Conservation (phyloP, 2,329 filamentous ascomycete species). For the Fusarium pseudoanthophilum region DNA sequence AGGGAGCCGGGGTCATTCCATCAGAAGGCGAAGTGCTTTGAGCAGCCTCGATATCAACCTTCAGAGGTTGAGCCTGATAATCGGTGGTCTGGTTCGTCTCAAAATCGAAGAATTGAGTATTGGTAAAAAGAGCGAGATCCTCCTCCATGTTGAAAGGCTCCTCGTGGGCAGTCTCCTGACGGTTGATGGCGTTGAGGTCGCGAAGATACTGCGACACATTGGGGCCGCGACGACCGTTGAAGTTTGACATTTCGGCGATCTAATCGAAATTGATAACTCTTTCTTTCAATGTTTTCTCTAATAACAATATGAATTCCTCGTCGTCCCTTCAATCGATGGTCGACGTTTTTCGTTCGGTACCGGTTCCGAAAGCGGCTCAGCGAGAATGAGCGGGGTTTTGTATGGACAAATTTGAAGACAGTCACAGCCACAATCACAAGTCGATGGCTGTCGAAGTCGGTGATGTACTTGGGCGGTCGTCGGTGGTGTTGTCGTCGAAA, state of each 20-base stretch:
- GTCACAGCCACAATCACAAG: constrained; percentile 4
- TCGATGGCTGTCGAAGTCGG: constrained; percentile 1
- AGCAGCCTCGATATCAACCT: constrained; percentile 53
- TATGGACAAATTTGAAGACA: constrained; percentile 37
- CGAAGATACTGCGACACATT: constrained; percentile 93
- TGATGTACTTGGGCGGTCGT: constrained; percentile 1
- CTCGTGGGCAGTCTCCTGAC: constrained; percentile 64
- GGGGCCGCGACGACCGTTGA: constrained; percentile 79
- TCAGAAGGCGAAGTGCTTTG: constrained; percentile 51
- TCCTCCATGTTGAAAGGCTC: constrained; percentile 74
- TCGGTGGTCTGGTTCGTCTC: constrained; percentile 72
- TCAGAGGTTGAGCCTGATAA: constrained; percentile 62
- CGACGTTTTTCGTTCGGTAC: constrained; percentile 3
- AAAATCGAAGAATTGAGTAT: constrained; percentile 83
- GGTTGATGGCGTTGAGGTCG: constrained; percentile 80
- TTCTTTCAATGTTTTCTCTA: neutral
- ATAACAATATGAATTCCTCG: constrained; percentile 10
- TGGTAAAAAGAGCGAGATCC: constrained; percentile 82
- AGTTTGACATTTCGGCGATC: constrained; percentile 70
- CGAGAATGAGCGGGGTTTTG: constrained; percentile 42
- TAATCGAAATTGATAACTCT: neutral
- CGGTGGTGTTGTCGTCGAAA: constrained; percentile 19
- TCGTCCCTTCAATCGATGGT: constrained; percentile 14
- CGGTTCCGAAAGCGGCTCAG: constrained; percentile 27
- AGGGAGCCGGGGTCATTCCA: constrained; percentile 53